A percentile compares a stretch with the other conserved stretches of the same genome.
phyloP scores from a whole-genome alignment of 106 monocot species.

The Triglochin maritima region DNA sequence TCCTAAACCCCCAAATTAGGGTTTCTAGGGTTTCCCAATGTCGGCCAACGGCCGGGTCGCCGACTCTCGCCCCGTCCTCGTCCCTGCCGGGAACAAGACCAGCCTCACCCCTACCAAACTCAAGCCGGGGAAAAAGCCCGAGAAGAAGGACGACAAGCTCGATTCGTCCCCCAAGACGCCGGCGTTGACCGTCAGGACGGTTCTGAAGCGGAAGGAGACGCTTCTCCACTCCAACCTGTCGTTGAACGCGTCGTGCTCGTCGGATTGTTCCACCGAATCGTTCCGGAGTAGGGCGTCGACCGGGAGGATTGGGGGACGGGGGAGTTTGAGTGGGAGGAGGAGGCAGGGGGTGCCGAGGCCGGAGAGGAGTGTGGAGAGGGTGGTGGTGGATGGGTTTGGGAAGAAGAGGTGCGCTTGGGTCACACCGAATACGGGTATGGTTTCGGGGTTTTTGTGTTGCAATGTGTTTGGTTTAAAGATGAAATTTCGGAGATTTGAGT shows the following conservation, averaged over 20 bases:
- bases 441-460: not conserved
- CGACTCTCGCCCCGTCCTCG: slow-evolving; percentile 7
- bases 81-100: slow-evolving; percentile 18
- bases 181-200: slow-evolving; percentile 20
- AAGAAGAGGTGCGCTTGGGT: slow-evolving; percentile 83
- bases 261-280: slow-evolving; percentile 75
- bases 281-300: slow-evolving; percentile 71
- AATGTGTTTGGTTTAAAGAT: not conserved
- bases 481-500: too few species aligned
- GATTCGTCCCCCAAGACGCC: slow-evolving; percentile 1
- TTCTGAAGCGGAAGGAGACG: slow-evolving; percentile 45
- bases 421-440: slow-evolving; percentile 71
- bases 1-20: too few species aligned
- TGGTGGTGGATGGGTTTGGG: slow-evolving; percentile 17
- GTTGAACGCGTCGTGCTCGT: slow-evolving; percentile 81
- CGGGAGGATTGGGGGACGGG: slow-evolving; percentile 47
- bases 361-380: slow-evolving; percentile 35
- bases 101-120: not conserved
- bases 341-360: slow-evolving; percentile 24
- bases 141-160: slow-evolving; percentile 8
- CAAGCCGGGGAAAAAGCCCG: slow-evolving; percentile 5
- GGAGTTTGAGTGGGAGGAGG: slow-evolving; percentile 18
- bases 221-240: slow-evolving; percentile 63
- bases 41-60: too few species aligned
- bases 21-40: too few species aligned